Conservation (phyloP, 1,139 yeast genomes). For the Kluyveromyces sp. region DNA sequence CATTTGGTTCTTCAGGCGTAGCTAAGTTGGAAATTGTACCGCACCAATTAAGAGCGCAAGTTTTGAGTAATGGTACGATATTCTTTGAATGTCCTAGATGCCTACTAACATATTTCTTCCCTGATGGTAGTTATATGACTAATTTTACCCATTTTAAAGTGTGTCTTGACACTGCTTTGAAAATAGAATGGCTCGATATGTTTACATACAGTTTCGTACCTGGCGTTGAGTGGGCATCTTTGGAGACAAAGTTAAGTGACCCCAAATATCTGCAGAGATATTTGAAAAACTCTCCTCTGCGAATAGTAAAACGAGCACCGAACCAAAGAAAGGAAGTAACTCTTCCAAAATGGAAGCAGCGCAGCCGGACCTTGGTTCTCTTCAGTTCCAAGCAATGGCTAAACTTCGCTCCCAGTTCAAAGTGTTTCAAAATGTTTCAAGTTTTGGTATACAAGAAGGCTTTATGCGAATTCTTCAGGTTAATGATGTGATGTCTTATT, state of each 20-base stretch:
- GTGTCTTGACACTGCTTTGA: slow-evolving; percentile 51
- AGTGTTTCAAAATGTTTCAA: slow-evolving; percentile 37
- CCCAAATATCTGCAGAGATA: slow-evolving; percentile 17
- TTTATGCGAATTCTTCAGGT: slow-evolving; percentile 67
- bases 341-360: neutral
- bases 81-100: slow-evolving; percentile 55
- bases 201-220: slow-evolving; percentile 40
- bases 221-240: slow-evolving; percentile 39
- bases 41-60: slow-evolving; percentile 60
- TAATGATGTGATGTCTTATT: slow-evolving; percentile 66
- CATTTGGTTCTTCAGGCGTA: slow-evolving; percentile 49
- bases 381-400: slow-evolving; percentile 21
- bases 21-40: slow-evolving; percentile 49
- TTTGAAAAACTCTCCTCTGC: slow-evolving; percentile 6
- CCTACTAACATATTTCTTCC: slow-evolving; percentile 46
- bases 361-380: slow-evolving; percentile 3
- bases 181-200: slow-evolving; percentile 67
- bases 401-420: slow-evolving; percentile 31
- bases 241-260: slow-evolving; percentile 28
- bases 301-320: neutral
- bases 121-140: slow-evolving; percentile 64
- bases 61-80: slow-evolving; percentile 57
- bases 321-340: neutral
- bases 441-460: slow-evolving; percentile 56
- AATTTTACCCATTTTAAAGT: slow-evolving; percentile 51